Evolutionary conservation across 768 basidiomycete genomes (phyloP).

Genomic region (Podaxis mareebaensis): DNA sequence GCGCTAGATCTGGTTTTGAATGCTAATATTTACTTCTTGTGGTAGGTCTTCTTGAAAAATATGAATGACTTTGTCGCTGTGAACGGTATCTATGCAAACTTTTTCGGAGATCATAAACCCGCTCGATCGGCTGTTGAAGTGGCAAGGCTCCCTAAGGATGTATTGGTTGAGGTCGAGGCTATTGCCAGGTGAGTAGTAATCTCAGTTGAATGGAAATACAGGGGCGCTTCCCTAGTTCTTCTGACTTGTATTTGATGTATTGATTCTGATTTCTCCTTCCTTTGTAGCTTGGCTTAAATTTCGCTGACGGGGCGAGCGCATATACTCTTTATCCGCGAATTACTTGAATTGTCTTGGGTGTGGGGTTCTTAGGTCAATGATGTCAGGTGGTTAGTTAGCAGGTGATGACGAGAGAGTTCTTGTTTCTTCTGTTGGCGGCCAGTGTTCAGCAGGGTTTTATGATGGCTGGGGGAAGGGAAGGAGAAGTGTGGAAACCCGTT

Average conservation of each 20-base stretch:
- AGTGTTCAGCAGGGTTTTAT: not conserved
- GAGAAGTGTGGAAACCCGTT: slow-evolving; percentile 1
- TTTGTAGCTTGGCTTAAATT: not conserved
- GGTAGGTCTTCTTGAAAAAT: slow-evolving; percentile 85
- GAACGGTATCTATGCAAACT: slow-evolving; percentile 78
- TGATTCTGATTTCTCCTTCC: slow-evolving; percentile 3
- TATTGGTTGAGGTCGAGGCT: slow-evolving; percentile 89
- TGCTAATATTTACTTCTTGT: not conserved
- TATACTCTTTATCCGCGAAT: not conserved
- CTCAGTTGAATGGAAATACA: not conserved
- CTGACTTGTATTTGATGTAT: not conserved
- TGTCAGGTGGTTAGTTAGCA: not conserved
- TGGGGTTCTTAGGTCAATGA: not conserved
- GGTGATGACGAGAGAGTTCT: slow-evolving; percentile 1
- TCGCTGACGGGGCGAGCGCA: not conserved
- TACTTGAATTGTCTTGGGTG: not conserved
- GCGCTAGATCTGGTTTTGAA: not conserved
- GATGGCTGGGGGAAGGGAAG: not conserved
- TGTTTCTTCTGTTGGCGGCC: not conserved
- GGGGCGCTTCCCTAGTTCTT: not conserved
- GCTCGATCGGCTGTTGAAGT: slow-evolving; percentile 94
- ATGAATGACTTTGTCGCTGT: slow-evolving; percentile 89
- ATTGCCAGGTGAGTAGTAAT: slow-evolving; percentile 64
- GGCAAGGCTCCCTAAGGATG: slow-evolving; percentile 84
- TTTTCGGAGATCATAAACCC: slow-evolving; percentile 91